phyloP scores from a whole-genome alignment of 169 alveolate genomes.

The Plasmodium relictum region DNA sequence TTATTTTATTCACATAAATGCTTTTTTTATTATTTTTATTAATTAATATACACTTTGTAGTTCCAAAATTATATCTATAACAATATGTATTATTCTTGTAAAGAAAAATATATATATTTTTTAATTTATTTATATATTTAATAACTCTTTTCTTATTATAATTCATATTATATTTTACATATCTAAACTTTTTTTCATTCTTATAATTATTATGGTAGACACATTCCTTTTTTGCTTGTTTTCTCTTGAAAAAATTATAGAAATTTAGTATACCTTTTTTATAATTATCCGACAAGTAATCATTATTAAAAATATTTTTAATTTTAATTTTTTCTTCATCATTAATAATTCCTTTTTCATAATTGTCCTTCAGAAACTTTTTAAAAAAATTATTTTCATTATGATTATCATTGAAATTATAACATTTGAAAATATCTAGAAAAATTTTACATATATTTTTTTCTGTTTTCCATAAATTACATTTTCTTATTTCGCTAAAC shows the following conservation, averaged over 20 bases:
- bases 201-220: not conserved
- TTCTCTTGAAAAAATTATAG: constrained; percentile 1
- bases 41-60: not conserved
- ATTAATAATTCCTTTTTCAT: constrained; percentile 11
- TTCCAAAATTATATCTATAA: not conserved
- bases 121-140: constrained; percentile 23
- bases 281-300: not conserved
- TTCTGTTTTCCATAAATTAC: constrained; percentile 29
- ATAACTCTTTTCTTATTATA: not conserved
- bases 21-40: not conserved
- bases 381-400: constrained; percentile 5
- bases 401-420: not conserved
- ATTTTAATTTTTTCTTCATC: not conserved
- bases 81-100: constrained; percentile 3
- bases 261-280: not conserved
- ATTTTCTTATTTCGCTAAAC: constrained; percentile 34
- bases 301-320: constrained; percentile 6
- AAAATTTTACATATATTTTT: constrained; percentile 67
- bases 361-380: constrained; percentile 26
- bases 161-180: not conserved
- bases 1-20: not conserved
- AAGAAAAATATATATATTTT: not conserved
- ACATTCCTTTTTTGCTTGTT: not conserved
- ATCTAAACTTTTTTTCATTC: not conserved
- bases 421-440: constrained; percentile 13